A percentile compares a stretch with the other conserved stretches of the same genome.
phyloP scores from a whole-genome alignment of 345 rosid genomes.

The Salix udensis region DNA sequence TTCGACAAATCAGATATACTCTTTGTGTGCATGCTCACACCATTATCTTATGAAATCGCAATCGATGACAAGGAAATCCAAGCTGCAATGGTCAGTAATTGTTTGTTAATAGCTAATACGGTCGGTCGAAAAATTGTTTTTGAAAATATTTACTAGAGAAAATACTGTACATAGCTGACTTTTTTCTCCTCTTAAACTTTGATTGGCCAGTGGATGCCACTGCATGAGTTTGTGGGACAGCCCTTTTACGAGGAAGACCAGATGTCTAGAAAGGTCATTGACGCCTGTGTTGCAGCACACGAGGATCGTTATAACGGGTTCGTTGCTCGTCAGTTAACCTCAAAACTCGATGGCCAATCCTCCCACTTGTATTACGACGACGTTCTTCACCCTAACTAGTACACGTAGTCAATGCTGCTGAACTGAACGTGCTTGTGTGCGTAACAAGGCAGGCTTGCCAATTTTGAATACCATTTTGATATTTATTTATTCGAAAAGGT shows the following conservation, averaged over 20 bases:
- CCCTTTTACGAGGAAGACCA: slow-evolving; percentile 41
- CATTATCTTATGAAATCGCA: slow-evolving; percentile 37
- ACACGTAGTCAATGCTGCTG: too few species aligned
- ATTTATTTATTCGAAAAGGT: too few species aligned
- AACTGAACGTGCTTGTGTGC: not conserved
- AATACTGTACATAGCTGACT: too few species aligned
- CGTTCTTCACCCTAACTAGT: not conserved
- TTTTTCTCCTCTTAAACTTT: not conserved
- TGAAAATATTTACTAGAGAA: too few species aligned
- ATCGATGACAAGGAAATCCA: slow-evolving; percentile 41
- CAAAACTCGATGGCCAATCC: slow-evolving; percentile 46
- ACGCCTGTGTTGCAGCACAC: slow-evolving; percentile 32
- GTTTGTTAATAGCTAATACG: too few species aligned
- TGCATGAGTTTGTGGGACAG: slow-evolving; percentile 36
- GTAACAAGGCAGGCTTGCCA: too few species aligned
- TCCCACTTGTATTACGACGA: slow-evolving; percentile 34
- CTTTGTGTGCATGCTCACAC: slow-evolving; percentile 45
- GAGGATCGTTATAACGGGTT: slow-evolving; percentile 39
- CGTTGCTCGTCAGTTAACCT: slow-evolving; percentile 34
- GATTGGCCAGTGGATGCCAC: slow-evolving; percentile 43
- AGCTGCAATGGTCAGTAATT: slow-evolving; percentile 47
- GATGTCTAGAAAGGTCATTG: slow-evolving; percentile 36
- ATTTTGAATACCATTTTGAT: too few species aligned
- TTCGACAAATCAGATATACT: slow-evolving; percentile 53
- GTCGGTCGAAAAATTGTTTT: too few species aligned